Conservation (phyloP, 140 eudicot species). For the Oenanthe javanica region DNA sequence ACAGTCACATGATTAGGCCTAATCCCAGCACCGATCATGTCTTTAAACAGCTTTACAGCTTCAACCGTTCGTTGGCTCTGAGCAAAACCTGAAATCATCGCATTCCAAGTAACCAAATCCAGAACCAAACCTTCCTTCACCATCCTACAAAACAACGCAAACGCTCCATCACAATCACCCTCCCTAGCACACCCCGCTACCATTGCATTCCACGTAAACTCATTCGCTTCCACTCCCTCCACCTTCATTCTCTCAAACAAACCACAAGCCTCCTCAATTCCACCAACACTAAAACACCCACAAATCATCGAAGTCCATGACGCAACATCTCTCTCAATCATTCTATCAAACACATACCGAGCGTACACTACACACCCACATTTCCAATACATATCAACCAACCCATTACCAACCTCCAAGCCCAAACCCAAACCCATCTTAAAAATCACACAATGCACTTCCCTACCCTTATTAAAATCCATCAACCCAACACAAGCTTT, state of each 20-base stretch:
- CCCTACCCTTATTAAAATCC: constrained; percentile 53
- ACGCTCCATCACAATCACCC: constrained; percentile 57
- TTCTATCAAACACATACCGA: constrained; percentile 55
- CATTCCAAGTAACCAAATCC: constrained; percentile 74
- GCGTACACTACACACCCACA: constrained; percentile 42
- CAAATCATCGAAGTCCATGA: constrained; percentile 72
- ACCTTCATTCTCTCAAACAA: constrained; percentile 53
- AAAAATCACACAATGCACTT: constrained; percentile 45
- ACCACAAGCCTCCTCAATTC: constrained; percentile 23
- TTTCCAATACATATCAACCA: constrained; percentile 70
- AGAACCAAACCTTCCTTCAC: constrained; percentile 38
- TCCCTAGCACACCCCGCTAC: constrained; percentile 55
- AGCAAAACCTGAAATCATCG: constrained; percentile 66
- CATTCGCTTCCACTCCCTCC: constrained; percentile 50
- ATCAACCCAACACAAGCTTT: constrained; percentile 68
- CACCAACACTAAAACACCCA: constrained; percentile 37
- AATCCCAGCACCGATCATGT: constrained; percentile 50
- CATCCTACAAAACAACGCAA: constrained; percentile 43
- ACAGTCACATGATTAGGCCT: constrained; percentile 62
- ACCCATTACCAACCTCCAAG: constrained; percentile 41
- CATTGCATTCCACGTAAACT: constrained; percentile 73
- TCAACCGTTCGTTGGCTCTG: constrained; percentile 40
- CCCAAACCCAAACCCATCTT: constrained; percentile 48
- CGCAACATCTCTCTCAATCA: constrained; percentile 55
- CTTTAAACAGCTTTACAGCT: constrained; percentile 42